phyloP scores from a whole-genome alignment of 2,329 filamentous ascomycete species.

The Paecilomyces sp. region DNA sequence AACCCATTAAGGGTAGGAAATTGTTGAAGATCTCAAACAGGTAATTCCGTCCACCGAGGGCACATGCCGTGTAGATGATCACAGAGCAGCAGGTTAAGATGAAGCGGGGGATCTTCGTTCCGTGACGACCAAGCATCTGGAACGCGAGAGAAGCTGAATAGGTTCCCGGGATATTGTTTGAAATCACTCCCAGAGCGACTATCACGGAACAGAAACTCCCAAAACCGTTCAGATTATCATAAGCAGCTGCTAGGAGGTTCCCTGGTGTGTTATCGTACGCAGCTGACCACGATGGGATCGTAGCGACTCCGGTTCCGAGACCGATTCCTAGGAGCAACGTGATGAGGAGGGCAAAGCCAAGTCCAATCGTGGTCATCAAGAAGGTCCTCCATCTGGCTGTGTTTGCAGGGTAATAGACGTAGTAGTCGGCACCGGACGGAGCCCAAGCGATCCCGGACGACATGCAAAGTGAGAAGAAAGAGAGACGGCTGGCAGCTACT shows the following conservation, averaged over 20 bases:
- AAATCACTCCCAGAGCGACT: constrained; percentile 35
- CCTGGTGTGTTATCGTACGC: constrained; percentile 25
- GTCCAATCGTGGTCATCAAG: constrained; percentile 29
- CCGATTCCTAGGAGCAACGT: constrained; percentile 35
- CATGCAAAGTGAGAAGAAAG: constrained; percentile 30
- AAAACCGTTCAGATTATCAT: constrained; percentile 32
- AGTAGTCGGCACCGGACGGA: constrained; percentile 34
- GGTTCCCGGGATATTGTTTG: constrained; percentile 38
- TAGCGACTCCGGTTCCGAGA: constrained; percentile 30
- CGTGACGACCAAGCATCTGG: constrained; percentile 34
- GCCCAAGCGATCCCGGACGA: constrained; percentile 29
- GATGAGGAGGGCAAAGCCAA: constrained; percentile 24
- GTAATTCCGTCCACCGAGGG: constrained; percentile 36
- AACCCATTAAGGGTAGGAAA: constrained; percentile 41
- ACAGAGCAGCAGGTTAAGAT: constrained; percentile 36
- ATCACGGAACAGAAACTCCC: constrained; percentile 38
- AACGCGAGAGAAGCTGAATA: constrained; percentile 41
- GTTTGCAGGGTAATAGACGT: constrained; percentile 35
- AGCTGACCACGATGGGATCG: constrained; percentile 18
- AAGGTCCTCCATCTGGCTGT: constrained; percentile 31
- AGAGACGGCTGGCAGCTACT: constrained; percentile 28
- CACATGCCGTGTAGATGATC: constrained; percentile 36
- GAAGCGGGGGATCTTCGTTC: constrained; percentile 33
- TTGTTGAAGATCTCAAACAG: constrained; percentile 39
- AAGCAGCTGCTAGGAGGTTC: constrained; percentile 31